Evolutionary conservation across 192 early-diverging fungal species (phyloP), one percentile per base, ranked within the genome.

Genomic region (Backusella circina): DNA sequence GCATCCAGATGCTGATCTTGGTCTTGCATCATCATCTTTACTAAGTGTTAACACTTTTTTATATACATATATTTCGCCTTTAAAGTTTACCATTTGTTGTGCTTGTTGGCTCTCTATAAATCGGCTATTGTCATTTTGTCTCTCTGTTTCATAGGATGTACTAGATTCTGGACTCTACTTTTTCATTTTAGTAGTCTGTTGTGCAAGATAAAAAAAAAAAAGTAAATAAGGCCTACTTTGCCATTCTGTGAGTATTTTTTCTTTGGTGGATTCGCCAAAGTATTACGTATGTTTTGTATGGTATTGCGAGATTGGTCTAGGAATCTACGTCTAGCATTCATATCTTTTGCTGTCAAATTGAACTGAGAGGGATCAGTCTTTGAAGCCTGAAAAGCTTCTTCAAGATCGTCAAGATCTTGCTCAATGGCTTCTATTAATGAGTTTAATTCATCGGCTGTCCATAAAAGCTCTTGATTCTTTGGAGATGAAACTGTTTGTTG

Each of bases 1-100:
- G 76, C 72, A 37, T 90, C 87, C 71, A 90, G 41, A 61, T 90
- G 88, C 8, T 82, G 77, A 67, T 90, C 88, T 71, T 90, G 88
- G 39, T 90, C 87, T 73, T 85, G 80, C 73, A 90, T 79, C 41
- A 90, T 61, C 33, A 88, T 79, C 86, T 90, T 15, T 23, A 21
- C 65, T 9, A 57, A 38, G 67, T 38, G 5, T 69, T 21, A 37
- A 39, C 50, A 39, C 50, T 18, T 26, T 36, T 57, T 0, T 51
- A 7, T 50, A 36, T 10, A 36, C 13, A 26, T 30, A 41, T 8
- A 18, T 16, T 41, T 47, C 13, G 39, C 13, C 5, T 47, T 9
- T 23, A 16, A 2, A 31, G 6, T 73, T 44, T 75, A 84, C 83
- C 31, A 71, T 75, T 72, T 86, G 83, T 28, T 83, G 79, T 26